Conservation (phyloP, 2,329 filamentous ascomycete genomes). For the Cordyceps cicadae region DNA sequence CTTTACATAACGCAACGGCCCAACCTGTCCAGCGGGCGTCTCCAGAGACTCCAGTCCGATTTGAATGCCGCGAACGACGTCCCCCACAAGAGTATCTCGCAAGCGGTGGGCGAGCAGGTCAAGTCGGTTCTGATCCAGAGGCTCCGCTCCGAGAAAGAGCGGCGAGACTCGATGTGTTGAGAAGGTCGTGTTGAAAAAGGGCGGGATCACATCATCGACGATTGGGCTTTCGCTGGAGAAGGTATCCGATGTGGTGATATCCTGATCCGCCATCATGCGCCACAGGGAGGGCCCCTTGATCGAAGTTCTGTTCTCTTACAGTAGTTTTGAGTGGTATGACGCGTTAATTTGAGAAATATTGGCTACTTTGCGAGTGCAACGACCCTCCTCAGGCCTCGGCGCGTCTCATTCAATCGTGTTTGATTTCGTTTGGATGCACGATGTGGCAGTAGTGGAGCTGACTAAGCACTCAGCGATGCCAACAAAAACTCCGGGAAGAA, state of each 20-base stretch:
- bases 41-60: constrained; percentile 39
- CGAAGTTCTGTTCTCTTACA: background rate
- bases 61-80: constrained; percentile 52
- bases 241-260: constrained; percentile 8
- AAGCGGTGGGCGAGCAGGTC: constrained; percentile 37
- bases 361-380: background rate
- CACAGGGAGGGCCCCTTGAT: too few relatives aligned
- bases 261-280: constrained; percentile 9
- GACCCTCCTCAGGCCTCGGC: background rate
- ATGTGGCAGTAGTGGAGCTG: background rate
- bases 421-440: background rate
- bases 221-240: constrained; percentile 7
- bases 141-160: constrained; percentile 37
- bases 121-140: constrained; percentile 32
- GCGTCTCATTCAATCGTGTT: background rate
- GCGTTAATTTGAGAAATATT: background rate
- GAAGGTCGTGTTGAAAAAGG: constrained; percentile 52
- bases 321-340: background rate
- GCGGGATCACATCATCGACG: constrained; percentile 22
- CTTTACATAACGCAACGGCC: constrained; percentile 37
- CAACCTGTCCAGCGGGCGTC: constrained; percentile 29
- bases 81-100: constrained; percentile 47
- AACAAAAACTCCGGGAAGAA: background rate
- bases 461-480: background rate
- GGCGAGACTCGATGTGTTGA: constrained; percentile 48